These are phyloP conservation scores for Pezicula neosporulosa DNA, from an alignment of 2,329 filamentous ascomycete species.

Conservation along the genomic window DNA sequence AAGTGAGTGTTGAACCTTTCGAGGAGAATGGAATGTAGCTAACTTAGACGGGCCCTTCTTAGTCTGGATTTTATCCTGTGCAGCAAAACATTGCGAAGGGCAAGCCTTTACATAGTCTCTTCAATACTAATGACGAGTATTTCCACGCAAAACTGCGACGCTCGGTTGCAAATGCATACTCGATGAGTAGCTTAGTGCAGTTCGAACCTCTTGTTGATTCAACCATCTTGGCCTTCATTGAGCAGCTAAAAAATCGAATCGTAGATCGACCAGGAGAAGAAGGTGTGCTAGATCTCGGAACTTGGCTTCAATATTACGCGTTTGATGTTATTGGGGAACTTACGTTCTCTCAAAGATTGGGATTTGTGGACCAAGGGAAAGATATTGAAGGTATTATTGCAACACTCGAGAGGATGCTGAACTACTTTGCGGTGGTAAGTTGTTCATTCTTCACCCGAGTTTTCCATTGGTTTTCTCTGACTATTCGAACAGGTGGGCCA, in stretches of 20 bases:
- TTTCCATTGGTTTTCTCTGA: neutral
- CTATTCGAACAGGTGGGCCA: neutral
- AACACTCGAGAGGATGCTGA: neutral
- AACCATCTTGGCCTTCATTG: constrained; percentile 17
- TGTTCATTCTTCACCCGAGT: too few species aligned
- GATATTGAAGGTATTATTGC: constrained; percentile 1
- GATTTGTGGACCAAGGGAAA: constrained; percentile 4
- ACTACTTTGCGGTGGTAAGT: neutral
- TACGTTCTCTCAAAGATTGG: constrained; percentile 3
- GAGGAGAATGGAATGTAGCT: neutral
- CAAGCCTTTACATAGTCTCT: constrained; percentile 16
- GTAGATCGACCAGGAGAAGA: neutral
- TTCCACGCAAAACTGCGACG: constrained; percentile 37
- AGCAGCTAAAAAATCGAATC: neutral
- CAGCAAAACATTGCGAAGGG: neutral
- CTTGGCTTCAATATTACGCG: neutral
- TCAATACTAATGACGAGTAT: constrained; percentile 35
- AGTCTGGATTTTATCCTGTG: neutral
- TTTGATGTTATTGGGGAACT: constrained; percentile 3
- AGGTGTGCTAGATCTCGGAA: neutral
- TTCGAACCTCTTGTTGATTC: constrained; percentile 35
- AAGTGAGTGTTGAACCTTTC: neutral
- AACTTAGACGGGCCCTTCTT: neutral
- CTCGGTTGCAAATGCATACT: constrained; percentile 35
- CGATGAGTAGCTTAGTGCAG: constrained; percentile 36